phyloP scores from a whole-genome alignment of 495 filamentous ascomycete genomes.

The Hypoxylon lienhwacheense region DNA sequence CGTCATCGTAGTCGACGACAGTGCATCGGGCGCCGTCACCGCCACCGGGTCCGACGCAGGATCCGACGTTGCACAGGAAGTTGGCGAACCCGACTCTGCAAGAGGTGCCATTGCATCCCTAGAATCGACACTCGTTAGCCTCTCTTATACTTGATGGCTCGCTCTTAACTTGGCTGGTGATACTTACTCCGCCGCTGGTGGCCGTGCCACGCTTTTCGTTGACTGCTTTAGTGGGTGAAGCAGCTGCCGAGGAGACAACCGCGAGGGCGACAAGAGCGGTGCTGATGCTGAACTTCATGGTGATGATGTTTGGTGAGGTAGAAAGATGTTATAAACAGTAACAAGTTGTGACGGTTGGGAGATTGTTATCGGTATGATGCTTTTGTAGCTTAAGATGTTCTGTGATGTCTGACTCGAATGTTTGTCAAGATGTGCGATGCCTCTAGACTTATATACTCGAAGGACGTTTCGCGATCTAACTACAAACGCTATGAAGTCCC shows the following conservation, averaged over 20 bases:
- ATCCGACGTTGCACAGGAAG: neutral
- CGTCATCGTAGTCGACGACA: slow-evolving; percentile 3
- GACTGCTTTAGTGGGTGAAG: neutral
- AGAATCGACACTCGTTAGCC: neutral
- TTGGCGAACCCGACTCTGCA: slow-evolving; percentile 1
- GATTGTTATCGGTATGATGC: neutral
- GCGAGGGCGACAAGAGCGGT: slow-evolving; percentile 2
- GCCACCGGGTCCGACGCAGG: slow-evolving; percentile 1
- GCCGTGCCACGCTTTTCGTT: neutral
- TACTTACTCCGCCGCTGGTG: neutral
- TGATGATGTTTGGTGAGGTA: neutral
- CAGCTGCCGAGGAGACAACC: slow-evolving; percentile 1
- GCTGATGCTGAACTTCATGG: slow-evolving; percentile 8
- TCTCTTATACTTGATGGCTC: neutral
- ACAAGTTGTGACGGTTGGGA: too few relatives aligned
- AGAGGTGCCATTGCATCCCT: slow-evolving; percentile 10
- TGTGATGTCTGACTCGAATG: too few relatives aligned
- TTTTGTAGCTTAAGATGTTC: too few relatives aligned
- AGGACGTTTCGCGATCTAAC: too few relatives aligned
- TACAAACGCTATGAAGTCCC: too few relatives aligned
- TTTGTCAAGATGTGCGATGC: too few relatives aligned
- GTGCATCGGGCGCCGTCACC: slow-evolving; percentile 3
- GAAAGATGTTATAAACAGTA: neutral
- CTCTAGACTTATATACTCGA: too few relatives aligned
- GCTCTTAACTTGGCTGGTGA: neutral